Percentiles rank a stretch among this genome's conserved stretches.
Conservation (phyloP, 2,329 filamentous ascomycete genomes). For the Fusarium hostae region DNA sequence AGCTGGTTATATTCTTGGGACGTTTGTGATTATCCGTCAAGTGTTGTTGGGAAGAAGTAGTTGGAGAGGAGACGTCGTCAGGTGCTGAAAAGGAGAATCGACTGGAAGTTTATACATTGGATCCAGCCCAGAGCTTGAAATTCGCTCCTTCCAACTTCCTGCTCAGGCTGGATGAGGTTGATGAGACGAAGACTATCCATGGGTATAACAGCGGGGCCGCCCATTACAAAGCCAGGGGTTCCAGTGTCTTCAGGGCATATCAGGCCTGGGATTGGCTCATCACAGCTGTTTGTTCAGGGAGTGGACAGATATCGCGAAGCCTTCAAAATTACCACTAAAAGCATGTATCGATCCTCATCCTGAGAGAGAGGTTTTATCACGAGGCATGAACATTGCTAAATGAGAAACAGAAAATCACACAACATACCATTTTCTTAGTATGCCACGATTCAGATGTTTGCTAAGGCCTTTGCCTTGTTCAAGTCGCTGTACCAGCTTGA, state of each 20-base stretch:
- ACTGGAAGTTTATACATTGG: not conserved
- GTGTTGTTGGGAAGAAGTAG: not conserved
- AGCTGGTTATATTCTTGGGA: not conserved
- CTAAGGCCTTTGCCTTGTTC: not conserved
- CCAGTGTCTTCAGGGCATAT: not conserved
- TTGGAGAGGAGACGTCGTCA: not conserved
- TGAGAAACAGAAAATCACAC: not conserved
- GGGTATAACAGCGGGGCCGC: not conserved
- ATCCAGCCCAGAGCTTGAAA: not conserved
- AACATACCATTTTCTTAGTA: not conserved
- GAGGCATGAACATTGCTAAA: not conserved
- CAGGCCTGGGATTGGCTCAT: not conserved
- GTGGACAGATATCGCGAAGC: not conserved
- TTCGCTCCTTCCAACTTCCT: constrained; percentile 3
- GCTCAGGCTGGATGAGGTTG: not conserved
- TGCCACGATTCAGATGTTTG: not conserved
- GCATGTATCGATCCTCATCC: not conserved
- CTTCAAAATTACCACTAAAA: not conserved
- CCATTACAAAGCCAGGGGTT: not conserved
- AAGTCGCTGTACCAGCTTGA: not conserved
- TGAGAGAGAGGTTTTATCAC: not conserved
- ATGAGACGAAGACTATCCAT: not conserved
- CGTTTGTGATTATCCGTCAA: not conserved
- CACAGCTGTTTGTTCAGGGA: not conserved
- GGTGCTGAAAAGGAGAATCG: not conserved